Evolutionary conservation across 495 filamentous ascomycete genomes (phyloP).

Genomic region (Penicillium antarcticum): DNA sequence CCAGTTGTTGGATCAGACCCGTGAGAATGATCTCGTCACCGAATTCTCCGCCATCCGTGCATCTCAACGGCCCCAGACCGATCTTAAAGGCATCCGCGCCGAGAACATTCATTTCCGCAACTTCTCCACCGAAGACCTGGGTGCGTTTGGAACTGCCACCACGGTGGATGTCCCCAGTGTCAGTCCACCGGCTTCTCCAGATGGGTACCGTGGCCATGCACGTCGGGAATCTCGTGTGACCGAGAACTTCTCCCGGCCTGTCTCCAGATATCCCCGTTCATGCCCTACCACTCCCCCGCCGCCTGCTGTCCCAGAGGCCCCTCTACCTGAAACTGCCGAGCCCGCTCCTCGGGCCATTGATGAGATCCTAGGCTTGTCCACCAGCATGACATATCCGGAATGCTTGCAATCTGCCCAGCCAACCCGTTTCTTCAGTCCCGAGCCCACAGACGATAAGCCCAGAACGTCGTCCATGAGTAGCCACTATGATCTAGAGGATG

Average conservation of each 20-base stretch:
- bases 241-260: slow-evolving; percentile 52
- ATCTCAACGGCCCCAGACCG: slow-evolving; percentile 59
- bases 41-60: slow-evolving; percentile 66
- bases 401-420: slow-evolving; percentile 26
- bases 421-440: slow-evolving; percentile 23
- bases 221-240: slow-evolving; percentile 33
- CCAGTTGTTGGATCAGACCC: slow-evolving; percentile 52
- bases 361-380: slow-evolving; percentile 37
- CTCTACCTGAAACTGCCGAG: slow-evolving; percentile 34
- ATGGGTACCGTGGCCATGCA: slow-evolving; percentile 14
- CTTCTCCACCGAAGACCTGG: slow-evolving; percentile 54
- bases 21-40: slow-evolving; percentile 59
- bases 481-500: slow-evolving; percentile 55
- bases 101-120: slow-evolving; percentile 63
- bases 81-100: slow-evolving; percentile 59
- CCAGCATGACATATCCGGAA: slow-evolving; percentile 29
- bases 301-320: slow-evolving; percentile 26
- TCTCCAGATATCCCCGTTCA: slow-evolving; percentile 30
- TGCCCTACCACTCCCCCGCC: slow-evolving; percentile 30
- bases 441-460: slow-evolving; percentile 44
- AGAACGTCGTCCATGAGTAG: slow-evolving; percentile 43
- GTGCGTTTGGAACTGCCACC: slow-evolving; percentile 18
- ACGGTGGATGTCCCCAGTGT: slow-evolving; percentile 21
- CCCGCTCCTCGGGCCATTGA: slow-evolving; percentile 43
- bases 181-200: slow-evolving; percentile 25